Percentiles rank a stretch among this genome's conserved stretches.
phyloP scores from a whole-genome alignment of 2,329 filamentous ascomycete species.

The Clarireedia monteithiana region DNA sequence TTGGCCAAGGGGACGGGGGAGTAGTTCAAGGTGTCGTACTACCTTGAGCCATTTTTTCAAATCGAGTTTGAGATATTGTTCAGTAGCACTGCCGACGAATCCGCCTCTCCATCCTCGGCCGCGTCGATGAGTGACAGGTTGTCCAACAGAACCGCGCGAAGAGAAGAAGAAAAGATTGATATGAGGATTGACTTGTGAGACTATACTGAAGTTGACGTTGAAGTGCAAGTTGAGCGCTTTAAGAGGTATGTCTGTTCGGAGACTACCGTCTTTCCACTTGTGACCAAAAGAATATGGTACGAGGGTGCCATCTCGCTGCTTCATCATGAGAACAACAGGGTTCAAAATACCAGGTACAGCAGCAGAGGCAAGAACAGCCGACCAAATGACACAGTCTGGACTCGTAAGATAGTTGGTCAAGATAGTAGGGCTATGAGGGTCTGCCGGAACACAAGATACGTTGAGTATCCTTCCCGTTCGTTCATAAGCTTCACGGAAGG shows the following conservation, averaged over 20 bases:
- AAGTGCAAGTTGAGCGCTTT: constrained; percentile 93
- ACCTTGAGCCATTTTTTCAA: constrained; percentile 97
- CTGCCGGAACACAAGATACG: constrained; percentile 89
- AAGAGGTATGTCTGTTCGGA: constrained; percentile 91
- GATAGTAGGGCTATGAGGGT: constrained; percentile 84
- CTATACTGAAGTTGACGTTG: constrained; percentile 97
- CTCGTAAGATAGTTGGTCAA: constrained; percentile 92
- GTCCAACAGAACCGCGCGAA: constrained; percentile 81
- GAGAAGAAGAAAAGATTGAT: constrained; percentile 99
- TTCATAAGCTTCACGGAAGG: constrained; percentile 90
- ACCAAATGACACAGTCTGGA: constrained; percentile 98
- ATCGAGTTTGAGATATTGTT: constrained; percentile 94
- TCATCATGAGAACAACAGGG: constrained; percentile 91
- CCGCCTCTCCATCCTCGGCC: constrained; percentile 94
- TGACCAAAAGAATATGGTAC: constrained; percentile 93
- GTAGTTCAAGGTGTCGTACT: constrained; percentile 80
- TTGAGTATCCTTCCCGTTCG: constrained; percentile 91
- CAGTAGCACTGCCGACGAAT: constrained; percentile 83
- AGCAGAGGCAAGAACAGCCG: constrained; percentile 86
- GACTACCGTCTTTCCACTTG: constrained; percentile 97
- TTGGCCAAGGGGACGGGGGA: constrained; percentile 83
- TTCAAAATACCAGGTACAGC: constrained; percentile 95
- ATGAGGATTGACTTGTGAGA: constrained; percentile 84
- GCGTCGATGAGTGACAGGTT: constrained; percentile 86
- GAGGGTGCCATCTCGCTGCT: constrained; percentile 65